Evolutionary conservation across 352 stramenopile species (phyloP).

Genomic region (Globisporangium megalacanthum): DNA sequence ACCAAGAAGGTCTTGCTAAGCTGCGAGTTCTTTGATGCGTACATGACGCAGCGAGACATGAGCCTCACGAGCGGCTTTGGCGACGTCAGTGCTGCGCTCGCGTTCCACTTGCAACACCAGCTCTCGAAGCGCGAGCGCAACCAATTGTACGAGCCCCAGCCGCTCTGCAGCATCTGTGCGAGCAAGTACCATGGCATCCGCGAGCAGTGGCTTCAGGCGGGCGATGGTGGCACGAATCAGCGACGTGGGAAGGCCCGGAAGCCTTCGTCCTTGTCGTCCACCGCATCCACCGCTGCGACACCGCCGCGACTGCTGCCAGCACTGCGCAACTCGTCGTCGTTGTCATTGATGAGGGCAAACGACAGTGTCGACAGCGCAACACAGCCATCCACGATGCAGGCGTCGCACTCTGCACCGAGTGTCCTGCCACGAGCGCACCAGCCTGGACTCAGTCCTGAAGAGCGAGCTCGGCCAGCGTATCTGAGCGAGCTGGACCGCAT

Average conservation of each 20-base stretch:
- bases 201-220: slow-evolving; percentile 29
- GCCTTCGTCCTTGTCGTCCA: not conserved
- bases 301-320: slow-evolving; percentile 11
- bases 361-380: not conserved
- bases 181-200: slow-evolving; percentile 36
- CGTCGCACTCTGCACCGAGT: slow-evolving; percentile 7
- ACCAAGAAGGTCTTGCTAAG: slow-evolving; percentile 65
- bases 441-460: not conserved
- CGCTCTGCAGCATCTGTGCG: slow-evolving; percentile 42
- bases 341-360: not conserved
- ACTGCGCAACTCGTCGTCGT: not conserved
- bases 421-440: not conserved
- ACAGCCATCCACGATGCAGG: not conserved
- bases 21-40: slow-evolving; percentile 62
- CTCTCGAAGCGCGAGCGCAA: slow-evolving; percentile 41
- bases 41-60: slow-evolving; percentile 28
- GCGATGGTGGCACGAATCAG: slow-evolving; percentile 5
- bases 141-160: slow-evolving; percentile 53
- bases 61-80: slow-evolving; percentile 39
- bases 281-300: not conserved
- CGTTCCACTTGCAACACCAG: slow-evolving; percentile 54
- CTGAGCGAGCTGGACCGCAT: slow-evolving; percentile 48
- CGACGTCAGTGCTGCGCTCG: slow-evolving; percentile 30
- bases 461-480: slow-evolving; percentile 19
- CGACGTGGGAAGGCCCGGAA: slow-evolving; percentile 8